Evolutionary conservation across 768 basidiomycete genomes (phyloP), one percentile per base, ranked within the genome.

Genomic region (Leccinellum luteum): DNA sequence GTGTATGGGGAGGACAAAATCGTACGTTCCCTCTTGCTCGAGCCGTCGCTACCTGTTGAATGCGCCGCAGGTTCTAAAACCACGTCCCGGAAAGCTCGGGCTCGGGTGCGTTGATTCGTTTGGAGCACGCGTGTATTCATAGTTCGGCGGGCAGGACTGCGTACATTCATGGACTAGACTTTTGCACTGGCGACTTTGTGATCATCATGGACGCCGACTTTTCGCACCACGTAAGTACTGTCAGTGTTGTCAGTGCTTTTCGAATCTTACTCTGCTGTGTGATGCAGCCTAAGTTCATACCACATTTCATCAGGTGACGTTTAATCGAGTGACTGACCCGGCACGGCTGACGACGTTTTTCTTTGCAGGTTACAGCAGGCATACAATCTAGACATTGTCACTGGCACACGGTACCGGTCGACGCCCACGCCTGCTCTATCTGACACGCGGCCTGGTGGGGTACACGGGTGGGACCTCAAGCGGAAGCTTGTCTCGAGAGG

Each of bases 201-300:
- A 91, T 95, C 68, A 95, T 96, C 70, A 96, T 96, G 94, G 94
- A 96, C 65, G 94, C 94, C 51, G 94, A 96, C 75, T 94, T 96
- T 73, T 94, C 92, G 6, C 94, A 96, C 67, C 94, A 96, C 64
- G 93, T 93, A 74, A 47, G 89, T 75, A 43, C 5, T 8, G 19
- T 51, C 28, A 1, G 17, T 28, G 4, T 2, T 2, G n/a, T 30
- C 10, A 31, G 14, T 2, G 43, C 47, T 25, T 27, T 49, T 30
- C 23, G 45, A 28, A 54, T 50, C 52, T 61, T 35, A 66, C 52
- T 25, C 44, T 31, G 23, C 3, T 4, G 35, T 38, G 35, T 25
- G 34, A 8, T 9, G n/a, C 54, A 94, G 94, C 94, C 94, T 41
- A 96, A 95, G 75, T 96, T 94, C 71, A 94, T 96, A 56, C 92